Percentiles rank a stretch among this genome's conserved stretches.
Conservation (phyloP, 2,329 filamentous ascomycete species). For the Colletotrichum karsti region DNA sequence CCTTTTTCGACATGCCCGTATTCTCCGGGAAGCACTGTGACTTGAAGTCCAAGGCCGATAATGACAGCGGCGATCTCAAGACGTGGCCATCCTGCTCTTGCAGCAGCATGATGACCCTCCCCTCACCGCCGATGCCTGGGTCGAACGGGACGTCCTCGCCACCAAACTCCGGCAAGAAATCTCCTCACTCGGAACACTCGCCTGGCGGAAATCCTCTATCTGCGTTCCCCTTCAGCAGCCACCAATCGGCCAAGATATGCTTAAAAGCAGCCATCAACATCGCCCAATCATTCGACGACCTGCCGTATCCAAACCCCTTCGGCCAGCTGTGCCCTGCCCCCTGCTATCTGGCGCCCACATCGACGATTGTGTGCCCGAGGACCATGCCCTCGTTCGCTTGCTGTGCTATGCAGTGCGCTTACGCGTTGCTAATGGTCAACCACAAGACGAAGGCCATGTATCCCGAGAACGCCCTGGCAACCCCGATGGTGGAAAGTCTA, state of each 20-base stretch:
- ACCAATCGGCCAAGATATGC: conserved; percentile 58
- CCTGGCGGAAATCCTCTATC: conserved; percentile 22
- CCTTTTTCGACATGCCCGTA: conserved; percentile 58
- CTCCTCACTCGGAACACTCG: conserved; percentile 27
- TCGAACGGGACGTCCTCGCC: conserved; percentile 36
- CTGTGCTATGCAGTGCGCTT: conserved; percentile 55
- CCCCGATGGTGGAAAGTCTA: conserved; percentile 43
- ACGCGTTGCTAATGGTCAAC: conserved; percentile 52
- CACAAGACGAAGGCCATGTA: conserved; percentile 49
- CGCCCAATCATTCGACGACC: conserved; percentile 50
- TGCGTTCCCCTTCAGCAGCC: conserved; percentile 52
- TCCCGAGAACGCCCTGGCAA: conserved; percentile 33
- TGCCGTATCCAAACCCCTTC: conserved; percentile 55
- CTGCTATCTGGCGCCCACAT: conserved; percentile 44
- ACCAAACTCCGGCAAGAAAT: conserved; percentile 31
- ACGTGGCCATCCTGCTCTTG: conserved; percentile 45
- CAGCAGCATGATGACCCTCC: conserved; percentile 36
- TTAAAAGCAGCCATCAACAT: conserved; percentile 58
- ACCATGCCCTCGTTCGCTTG: conserved; percentile 55
- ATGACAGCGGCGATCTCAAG: conserved; percentile 36
- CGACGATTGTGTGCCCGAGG: conserved; percentile 48
- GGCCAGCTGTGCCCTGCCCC: conserved; percentile 42
- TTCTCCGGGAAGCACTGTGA: conserved; percentile 60
- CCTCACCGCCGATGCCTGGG: conserved; percentile 38
- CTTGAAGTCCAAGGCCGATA: conserved; percentile 43